Evolutionary conservation across 305 asterid genomes (phyloP), one percentile per base, ranked within the genome.

Genomic region (Ruellia speciosa): DNA sequence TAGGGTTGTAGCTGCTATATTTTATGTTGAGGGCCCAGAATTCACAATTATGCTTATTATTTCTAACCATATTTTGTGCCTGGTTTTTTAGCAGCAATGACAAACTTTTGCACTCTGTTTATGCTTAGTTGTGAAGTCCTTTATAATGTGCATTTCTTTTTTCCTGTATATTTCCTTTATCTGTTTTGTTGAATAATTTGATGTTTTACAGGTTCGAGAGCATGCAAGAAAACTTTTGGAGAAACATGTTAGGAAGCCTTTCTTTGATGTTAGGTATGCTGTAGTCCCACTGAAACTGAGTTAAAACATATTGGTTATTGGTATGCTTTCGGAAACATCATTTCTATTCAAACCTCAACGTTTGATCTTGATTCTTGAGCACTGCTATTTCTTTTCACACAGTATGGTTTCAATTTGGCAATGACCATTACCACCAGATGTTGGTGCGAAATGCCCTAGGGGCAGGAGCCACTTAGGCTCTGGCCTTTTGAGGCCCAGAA

Each of bases 211-310:
- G 87, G 98, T 90, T 28, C 80, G 89, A 53, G 98, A 90, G 74
- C 98, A 90, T 75, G 98, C 95, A 45, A 77, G 98, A 66, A 90
- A 90, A 63, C 98, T 90, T 62, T 75, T 90, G 87, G 98, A 90
- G 84, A 90, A 90, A 72, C 96, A 75, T 78, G 18, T 79, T 43
- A 75, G 54, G 79, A 90, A 90, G 84, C 96, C 98, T 55, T 90
- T 90, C 76, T 90, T 90, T 69, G 87, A 85, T 56, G 86, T 79
- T 66, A 79, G 96, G 97, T 87, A 75, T 65, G 71, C 56, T 39
- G 46, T 43, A 35, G 9, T 52, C 45, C 14, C 14, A 24, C 18
- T 48, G 17, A 49, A 43, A 41, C 39, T 16, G 46, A 46, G 63
- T 65, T 60, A 34, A 60, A 46, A n/a, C 17, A 6, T n/a, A 5